A percentile compares a stretch with the other conserved stretches of the same genome.
These are phyloP conservation scores for Tricholomella constricta DNA, from an alignment of 768 basidiomycete species.

Conservation along the genomic window DNA sequence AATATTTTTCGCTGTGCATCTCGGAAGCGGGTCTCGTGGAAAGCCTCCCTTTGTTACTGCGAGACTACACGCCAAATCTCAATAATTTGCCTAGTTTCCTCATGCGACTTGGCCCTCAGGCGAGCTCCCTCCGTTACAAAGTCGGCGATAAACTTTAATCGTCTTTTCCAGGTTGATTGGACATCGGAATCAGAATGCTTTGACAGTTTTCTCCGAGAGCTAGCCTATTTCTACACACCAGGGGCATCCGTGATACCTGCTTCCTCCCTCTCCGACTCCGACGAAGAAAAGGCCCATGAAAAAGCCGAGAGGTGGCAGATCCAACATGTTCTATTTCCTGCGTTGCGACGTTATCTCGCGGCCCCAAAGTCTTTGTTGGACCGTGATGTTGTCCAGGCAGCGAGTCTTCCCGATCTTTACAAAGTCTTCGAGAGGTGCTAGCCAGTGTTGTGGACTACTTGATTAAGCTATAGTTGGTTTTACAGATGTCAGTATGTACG, in stretches of 20 bases:
- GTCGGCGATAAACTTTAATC: not conserved
- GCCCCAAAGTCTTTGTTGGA: constrained; percentile 70
- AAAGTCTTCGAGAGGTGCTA: constrained; percentile 93
- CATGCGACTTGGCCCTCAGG: constrained; percentile 92
- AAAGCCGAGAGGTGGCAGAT: constrained; percentile 82
- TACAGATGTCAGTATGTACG: constrained; percentile 20
- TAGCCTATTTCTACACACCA: constrained; percentile 90
- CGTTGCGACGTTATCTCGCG: constrained; percentile 73
- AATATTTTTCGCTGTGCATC: constrained; percentile 87
- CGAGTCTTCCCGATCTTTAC: constrained; percentile 89
- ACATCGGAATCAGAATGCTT: constrained; percentile 84
- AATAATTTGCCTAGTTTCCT: constrained; percentile 88
- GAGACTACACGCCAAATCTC: constrained; percentile 88
- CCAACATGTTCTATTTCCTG: constrained; percentile 88
- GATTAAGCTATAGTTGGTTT: constrained; percentile 15
- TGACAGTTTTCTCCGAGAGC: constrained; percentile 78
- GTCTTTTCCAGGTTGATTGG: constrained; percentile 77
- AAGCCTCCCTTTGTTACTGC: constrained; percentile 78
- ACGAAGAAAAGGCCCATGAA: constrained; percentile 43
- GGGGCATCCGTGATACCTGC: constrained; percentile 39
- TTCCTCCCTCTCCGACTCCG: constrained; percentile 15
- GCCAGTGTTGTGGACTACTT: constrained; percentile 13
- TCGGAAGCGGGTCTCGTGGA: constrained; percentile 67
- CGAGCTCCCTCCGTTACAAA: constrained; percentile 31
- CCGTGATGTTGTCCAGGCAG: constrained; percentile 81